phyloP scores from a whole-genome alignment of 352 stramenopile genomes.

The Phytophthora capsici region DNA sequence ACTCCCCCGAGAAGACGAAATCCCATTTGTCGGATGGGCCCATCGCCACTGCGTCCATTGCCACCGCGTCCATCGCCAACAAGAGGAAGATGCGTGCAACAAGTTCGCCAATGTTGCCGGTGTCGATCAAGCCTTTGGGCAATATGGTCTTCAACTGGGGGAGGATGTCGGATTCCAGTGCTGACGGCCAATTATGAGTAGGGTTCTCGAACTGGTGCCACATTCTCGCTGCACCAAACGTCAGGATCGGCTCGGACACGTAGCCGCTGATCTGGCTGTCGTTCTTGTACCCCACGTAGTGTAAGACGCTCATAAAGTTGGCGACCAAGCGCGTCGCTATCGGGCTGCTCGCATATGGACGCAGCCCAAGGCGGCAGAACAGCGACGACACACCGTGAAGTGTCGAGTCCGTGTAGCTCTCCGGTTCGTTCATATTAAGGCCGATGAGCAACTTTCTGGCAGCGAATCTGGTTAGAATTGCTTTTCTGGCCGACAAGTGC shows the following conservation, averaged over 20 bases:
- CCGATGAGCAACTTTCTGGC: constrained; percentile 19
- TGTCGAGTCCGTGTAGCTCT: constrained; percentile 13
- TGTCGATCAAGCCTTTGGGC: neutral
- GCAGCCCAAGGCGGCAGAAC: constrained; percentile 35
- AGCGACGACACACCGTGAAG: constrained; percentile 30
- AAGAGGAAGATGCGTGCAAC: constrained; percentile 2
- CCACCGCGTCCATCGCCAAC: neutral
- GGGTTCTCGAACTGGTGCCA: constrained; percentile 16
- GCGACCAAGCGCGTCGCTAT: constrained; percentile 24
- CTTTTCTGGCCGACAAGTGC: neutral
- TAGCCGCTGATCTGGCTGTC: constrained; percentile 28
- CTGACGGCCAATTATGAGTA: neutral
- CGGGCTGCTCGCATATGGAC: constrained; percentile 6
- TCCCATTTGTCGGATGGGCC: neutral
- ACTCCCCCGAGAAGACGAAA: neutral
- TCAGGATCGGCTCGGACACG: constrained; percentile 33
- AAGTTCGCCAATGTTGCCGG: constrained; percentile 1
- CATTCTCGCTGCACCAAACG: constrained; percentile 34
- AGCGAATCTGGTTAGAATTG: neutral
- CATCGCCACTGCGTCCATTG: constrained; percentile 1
- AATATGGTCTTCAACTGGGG: constrained; percentile 1
- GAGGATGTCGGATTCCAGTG: neutral
- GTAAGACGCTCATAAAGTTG: constrained; percentile 32
- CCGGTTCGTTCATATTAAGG: neutral
- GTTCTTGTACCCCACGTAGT: constrained; percentile 11